A percentile compares a stretch with the other conserved stretches of the same genome.
These are phyloP conservation scores for Grosmannia serpens DNA, from an alignment of 2,329 filamentous ascomycete species.

Conservation along the genomic window DNA sequence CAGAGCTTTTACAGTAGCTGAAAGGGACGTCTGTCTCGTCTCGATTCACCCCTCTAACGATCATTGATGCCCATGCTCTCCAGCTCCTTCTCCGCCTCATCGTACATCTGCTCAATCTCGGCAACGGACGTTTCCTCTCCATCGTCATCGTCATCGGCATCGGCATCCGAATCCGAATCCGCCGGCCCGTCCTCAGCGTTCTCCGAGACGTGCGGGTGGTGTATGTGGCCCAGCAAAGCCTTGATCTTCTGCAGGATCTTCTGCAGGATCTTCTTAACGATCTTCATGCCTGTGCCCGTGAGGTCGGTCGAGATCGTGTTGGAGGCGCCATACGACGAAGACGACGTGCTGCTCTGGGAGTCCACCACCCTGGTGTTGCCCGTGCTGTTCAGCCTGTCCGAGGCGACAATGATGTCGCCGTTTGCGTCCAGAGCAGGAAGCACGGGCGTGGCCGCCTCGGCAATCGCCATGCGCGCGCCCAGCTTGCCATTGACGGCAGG, in stretches of 20 bases:
- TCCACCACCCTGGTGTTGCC: neutral
- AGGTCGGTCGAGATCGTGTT: neutral
- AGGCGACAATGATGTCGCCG: neutral
- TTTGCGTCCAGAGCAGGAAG: neutral
- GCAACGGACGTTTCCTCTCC: too few relatives aligned
- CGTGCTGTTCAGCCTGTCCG: neutral
- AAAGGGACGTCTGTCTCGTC: too few relatives aligned
- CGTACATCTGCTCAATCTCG: neutral
- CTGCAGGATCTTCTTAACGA: too few relatives aligned
- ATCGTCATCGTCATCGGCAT: neutral
- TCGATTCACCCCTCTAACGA: too few relatives aligned
- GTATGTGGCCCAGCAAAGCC: neutral
- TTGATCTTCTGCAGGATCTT: neutral
- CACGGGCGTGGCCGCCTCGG: neutral
- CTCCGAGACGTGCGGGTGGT: too few relatives aligned
- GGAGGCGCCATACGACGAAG: neutral
- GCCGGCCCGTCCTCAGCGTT: too few relatives aligned
- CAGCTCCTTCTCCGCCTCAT: too few relatives aligned
- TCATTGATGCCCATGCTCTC: too few relatives aligned
- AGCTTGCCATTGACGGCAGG: neutral
- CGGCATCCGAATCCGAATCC: neutral
- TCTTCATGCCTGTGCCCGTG: neutral
- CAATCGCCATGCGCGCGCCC: neutral
- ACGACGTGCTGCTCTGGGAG: neutral
- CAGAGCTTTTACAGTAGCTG: too few relatives aligned